These are phyloP conservation scores for Cetradonia linearis DNA, from an alignment of 495 filamentous ascomycete species.

Conservation along the genomic window DNA sequence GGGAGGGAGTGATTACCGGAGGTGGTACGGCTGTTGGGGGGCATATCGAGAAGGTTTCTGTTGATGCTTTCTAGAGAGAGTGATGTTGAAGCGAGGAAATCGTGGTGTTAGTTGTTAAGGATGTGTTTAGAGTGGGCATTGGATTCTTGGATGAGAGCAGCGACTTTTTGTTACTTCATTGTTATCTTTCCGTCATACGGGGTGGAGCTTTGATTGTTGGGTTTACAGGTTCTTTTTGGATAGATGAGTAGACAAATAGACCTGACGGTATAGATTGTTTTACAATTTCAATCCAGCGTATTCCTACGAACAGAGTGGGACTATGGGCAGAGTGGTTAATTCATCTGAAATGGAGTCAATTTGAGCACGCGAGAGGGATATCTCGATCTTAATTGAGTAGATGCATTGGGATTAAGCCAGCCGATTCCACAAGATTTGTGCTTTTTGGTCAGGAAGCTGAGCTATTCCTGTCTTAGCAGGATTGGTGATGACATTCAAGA, in stretches of 20 bases:
- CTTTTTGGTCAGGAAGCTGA: background rate
- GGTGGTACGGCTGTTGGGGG: background rate
- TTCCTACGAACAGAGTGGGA: no score
- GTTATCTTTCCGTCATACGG: no score
- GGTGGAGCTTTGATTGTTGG: background rate
- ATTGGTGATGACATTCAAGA: background rate
- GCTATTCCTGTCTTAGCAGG: background rate
- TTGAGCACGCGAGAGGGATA: background rate
- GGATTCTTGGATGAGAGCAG: background rate
- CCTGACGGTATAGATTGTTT: background rate
- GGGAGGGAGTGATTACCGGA: background rate
- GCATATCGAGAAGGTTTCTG: background rate
- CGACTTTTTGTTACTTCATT: background rate
- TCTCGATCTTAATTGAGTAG: background rate
- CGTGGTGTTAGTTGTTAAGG: background rate
- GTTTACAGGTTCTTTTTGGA: background rate
- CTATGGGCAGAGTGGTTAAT: no score
- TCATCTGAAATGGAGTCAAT: background rate
- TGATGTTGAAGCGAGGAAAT: background rate
- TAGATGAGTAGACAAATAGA: background rate
- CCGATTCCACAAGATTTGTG: background rate
- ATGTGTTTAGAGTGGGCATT: background rate
- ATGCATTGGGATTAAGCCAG: background rate
- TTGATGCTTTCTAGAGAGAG: background rate
- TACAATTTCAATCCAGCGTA: background rate